Percentiles rank a stretch among this genome's conserved stretches.
Evolutionary conservation across 257 asterid genomes (phyloP).

Genomic region (Solanum bukasovii): DNA sequence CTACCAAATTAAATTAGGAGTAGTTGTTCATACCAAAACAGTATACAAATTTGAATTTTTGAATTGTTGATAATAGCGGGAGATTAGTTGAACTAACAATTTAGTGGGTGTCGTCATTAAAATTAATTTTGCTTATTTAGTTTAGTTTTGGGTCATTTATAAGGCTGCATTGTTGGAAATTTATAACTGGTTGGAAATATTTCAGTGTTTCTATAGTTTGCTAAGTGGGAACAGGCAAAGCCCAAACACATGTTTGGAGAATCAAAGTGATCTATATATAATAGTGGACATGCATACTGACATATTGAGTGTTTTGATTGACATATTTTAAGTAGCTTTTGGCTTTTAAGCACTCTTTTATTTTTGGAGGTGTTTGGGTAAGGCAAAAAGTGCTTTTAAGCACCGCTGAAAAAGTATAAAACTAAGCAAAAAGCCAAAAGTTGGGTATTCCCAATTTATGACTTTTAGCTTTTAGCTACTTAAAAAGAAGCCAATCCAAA

Average conservation of each 20-base stretch:
- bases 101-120: neutral
- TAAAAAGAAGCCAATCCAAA: neutral
- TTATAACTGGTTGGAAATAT: neutral
- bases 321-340: neutral
- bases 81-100: neutral
- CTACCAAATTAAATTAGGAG: neutral
- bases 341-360: neutral
- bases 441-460: neutral
- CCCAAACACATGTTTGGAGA: neutral
- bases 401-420: neutral
- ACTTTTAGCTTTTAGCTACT: neutral
- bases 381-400: neutral
- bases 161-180: neutral
- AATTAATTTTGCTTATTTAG: no score
- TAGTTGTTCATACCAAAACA: neutral
- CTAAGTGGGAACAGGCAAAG: neutral
- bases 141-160: neutral
- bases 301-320: neutral
- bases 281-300: neutral
- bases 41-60: neutral
- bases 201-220: neutral
- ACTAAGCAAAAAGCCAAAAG: neutral
- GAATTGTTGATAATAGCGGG: neutral
- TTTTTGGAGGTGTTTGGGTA: neutral
- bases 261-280: neutral